Percentiles rank a stretch among this genome's conserved stretches.
These are phyloP conservation scores for Huntiella omanensis DNA, from an alignment of 2,329 filamentous ascomycete genomes.

Conservation along the genomic window DNA sequence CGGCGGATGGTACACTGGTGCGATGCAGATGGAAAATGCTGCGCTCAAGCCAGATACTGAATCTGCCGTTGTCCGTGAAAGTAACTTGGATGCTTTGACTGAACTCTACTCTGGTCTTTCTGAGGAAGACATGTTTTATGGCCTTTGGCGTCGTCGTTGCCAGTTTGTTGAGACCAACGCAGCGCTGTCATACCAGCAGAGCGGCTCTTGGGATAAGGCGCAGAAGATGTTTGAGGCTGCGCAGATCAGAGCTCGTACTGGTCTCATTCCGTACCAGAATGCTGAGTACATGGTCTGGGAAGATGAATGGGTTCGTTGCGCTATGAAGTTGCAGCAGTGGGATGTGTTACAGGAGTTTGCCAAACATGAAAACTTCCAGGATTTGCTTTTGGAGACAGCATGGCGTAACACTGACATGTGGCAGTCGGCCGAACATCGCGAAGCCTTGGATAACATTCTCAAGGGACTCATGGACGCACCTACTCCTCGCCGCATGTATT, in stretches of 20 bases:
- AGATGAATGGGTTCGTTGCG: conserved; percentile 95
- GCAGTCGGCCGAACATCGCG: conserved; percentile 68
- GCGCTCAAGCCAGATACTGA: conserved; percentile 72
- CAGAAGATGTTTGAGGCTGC: conserved; percentile 93
- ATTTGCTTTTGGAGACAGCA: conserved; percentile 81
- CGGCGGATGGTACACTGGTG: conserved; percentile 91
- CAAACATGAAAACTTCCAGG: conserved; percentile 97
- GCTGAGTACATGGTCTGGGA: conserved; percentile 99
- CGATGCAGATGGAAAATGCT: conserved; percentile 75
- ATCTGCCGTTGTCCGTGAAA: conserved; percentile 69
- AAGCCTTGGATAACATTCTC: conserved; percentile 80
- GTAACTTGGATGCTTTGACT: conserved; percentile 86
- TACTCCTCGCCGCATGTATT: conserved; percentile 83
- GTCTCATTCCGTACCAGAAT: conserved; percentile 87
- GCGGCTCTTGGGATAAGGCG: conserved; percentile 98
- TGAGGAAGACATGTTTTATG: conserved; percentile 95
- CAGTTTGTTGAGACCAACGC: conserved; percentile 97
- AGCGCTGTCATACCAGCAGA: conserved; percentile 92
- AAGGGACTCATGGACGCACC: conserved; percentile 96
- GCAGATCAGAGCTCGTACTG: conserved; percentile 90
- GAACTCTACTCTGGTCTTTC: conserved; percentile 80
- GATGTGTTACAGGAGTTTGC: conserved; percentile 94
- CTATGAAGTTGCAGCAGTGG: conserved; percentile 97
- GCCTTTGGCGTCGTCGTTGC: conserved; percentile 84
- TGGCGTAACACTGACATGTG: conserved; percentile 95